phyloP scores from a whole-genome alignment of 2,329 filamentous ascomycete species.

The Lachnellula arida region DNA sequence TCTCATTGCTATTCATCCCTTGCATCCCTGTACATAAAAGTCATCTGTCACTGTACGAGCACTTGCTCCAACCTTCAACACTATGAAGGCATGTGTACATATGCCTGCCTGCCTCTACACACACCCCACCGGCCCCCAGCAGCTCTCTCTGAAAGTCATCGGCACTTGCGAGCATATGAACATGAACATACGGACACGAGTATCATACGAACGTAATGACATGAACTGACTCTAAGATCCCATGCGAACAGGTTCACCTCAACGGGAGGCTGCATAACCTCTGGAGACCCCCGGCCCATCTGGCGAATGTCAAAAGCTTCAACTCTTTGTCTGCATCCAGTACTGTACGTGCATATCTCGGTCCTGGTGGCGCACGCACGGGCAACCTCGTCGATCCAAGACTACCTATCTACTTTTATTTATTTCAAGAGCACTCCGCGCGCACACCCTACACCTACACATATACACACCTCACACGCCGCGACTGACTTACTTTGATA shows the following conservation, averaged over 20 bases:
- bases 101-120: constrained; percentile 8
- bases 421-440: background rate
- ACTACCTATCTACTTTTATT: background rate
- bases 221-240: constrained; percentile 22
- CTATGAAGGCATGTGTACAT: constrained; percentile 18
- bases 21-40: constrained; percentile 24
- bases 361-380: constrained; percentile 7
- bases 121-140: constrained; percentile 3
- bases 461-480: background rate
- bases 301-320: constrained; percentile 26
- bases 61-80: constrained; percentile 11
- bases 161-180: constrained; percentile 22
- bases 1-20: constrained; percentile 16
- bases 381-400: constrained; percentile 3
- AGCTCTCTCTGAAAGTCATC: constrained; percentile 18
- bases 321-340: constrained; percentile 26
- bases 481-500: no score
- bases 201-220: constrained; percentile 26
- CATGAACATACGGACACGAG: constrained; percentile 15
- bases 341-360: constrained; percentile 24
- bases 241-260: constrained; percentile 29
- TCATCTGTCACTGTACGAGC: constrained; percentile 22
- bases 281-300: constrained; percentile 23
- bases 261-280: constrained; percentile 32
- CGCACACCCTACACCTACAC: constrained; percentile 12